phyloP scores from a whole-genome alignment of 306 rosid genomes.

The Cucurbita moschata region DNA sequence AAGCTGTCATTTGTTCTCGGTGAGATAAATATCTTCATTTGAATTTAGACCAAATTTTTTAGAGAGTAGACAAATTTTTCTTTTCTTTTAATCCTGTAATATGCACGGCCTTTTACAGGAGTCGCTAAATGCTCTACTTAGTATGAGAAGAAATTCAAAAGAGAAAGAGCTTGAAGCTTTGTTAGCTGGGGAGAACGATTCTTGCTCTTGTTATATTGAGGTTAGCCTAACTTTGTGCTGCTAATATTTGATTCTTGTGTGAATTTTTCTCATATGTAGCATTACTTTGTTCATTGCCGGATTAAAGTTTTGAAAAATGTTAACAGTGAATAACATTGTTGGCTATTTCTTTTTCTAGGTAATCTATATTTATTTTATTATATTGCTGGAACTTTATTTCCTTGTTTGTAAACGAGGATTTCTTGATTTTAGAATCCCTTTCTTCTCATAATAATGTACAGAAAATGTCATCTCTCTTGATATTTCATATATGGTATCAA shows the following conservation, averaged over 20 bases:
- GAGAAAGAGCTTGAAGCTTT: conserved; percentile 89
- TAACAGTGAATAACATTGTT: not conserved
- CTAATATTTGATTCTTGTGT: not conserved
- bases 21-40: not conserved
- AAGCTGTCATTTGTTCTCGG: not conserved
- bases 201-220: conserved; percentile 84
- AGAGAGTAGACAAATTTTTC: not conserved
- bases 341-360: too few relatives aligned
- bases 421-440: too few relatives aligned
- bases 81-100: not conserved
- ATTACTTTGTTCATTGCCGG: not conserved
- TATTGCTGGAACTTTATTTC: too few relatives aligned
- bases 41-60: not conserved
- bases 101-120: conserved; percentile 37
- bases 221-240: conserved; percentile 15
- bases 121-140: conserved; percentile 44
- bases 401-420: too few relatives aligned
- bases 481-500: too few relatives aligned
- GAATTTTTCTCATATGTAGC: not conserved
- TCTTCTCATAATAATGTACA: too few relatives aligned
- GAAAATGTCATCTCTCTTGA: too few relatives aligned
- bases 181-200: conserved; percentile 76
- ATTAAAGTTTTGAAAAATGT: not conserved
- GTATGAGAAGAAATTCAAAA: conserved; percentile 62
- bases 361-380: not conserved